Evolutionary conservation across 805 yeast species (phyloP).

Genomic region (Candida glaebosa): DNA sequence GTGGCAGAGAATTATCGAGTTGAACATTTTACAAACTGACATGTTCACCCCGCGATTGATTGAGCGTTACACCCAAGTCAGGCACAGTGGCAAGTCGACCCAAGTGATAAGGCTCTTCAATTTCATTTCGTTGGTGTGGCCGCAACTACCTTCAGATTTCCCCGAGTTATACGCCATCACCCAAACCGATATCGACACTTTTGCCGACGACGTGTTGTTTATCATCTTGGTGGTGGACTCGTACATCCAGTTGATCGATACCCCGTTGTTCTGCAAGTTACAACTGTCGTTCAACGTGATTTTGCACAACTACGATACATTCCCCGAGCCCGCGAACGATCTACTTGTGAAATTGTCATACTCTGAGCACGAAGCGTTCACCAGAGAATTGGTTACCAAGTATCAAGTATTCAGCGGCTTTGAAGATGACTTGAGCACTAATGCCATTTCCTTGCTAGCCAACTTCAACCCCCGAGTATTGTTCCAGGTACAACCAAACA

Average conservation of each 20-base stretch:
- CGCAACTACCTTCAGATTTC: slow-evolving; percentile 8
- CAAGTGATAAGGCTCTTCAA: slow-evolving; percentile 19
- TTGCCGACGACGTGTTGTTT: slow-evolving; percentile 23
- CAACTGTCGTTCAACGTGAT: background rate
- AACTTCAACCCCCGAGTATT: slow-evolving; percentile 15
- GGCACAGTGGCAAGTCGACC: slow-evolving; percentile 12
- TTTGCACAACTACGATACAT: background rate
- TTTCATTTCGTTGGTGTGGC: slow-evolving; percentile 13
- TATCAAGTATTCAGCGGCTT: slow-evolving; percentile 17
- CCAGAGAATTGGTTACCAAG: slow-evolving; percentile 8
- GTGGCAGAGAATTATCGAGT: background rate
- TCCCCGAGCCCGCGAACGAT: slow-evolving; percentile 17
- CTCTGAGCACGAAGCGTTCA: slow-evolving; percentile 6
- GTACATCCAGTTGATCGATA: slow-evolving; percentile 18
- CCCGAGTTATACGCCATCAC: slow-evolving; percentile 10
- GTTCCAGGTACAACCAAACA: slow-evolving; percentile 9
- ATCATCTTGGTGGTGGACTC: slow-evolving; percentile 22
- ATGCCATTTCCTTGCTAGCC: slow-evolving; percentile 20
- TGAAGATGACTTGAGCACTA: slow-evolving; percentile 9
- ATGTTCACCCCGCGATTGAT: slow-evolving; percentile 5
- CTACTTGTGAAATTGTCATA: slow-evolving; percentile 20
- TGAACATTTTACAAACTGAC: background rate
- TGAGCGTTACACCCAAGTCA: slow-evolving; percentile 8
- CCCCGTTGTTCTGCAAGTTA: background rate
- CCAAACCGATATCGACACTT: slow-evolving; percentile 12